These are phyloP conservation scores for Penicillium fuscoglaucum DNA, from an alignment of 2,329 filamentous ascomycete genomes.

Conservation along the genomic window DNA sequence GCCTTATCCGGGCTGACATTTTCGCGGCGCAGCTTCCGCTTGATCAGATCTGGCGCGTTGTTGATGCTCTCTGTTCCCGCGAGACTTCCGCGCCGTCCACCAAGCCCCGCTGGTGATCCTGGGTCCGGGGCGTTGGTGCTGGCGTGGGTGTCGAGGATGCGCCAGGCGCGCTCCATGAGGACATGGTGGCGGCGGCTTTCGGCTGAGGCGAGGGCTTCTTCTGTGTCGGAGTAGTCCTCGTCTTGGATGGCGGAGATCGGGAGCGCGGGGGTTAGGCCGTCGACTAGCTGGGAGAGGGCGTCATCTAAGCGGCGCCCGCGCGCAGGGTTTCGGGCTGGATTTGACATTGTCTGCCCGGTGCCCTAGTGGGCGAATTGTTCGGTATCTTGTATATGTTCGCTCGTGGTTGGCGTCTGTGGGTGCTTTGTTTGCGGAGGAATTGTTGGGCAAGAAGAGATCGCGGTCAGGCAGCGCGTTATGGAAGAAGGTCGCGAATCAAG, in stretches of 20 bases:
- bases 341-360: constrained; percentile 23
- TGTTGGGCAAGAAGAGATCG: constrained; percentile 1
- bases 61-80: constrained; percentile 62
- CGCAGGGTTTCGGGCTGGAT: constrained; percentile 35
- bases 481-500: not conserved
- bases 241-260: constrained; percentile 32
- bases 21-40: constrained; percentile 77
- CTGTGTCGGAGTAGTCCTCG: constrained; percentile 35
- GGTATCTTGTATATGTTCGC: not conserved
- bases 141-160: constrained; percentile 36
- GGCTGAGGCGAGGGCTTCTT: constrained; percentile 37
- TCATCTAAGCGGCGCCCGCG: constrained; percentile 47
- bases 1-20: constrained; percentile 73
- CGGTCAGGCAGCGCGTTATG: not conserved
- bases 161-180: constrained; percentile 42
- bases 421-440: not conserved
- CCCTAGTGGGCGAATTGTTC: constrained; percentile 12
- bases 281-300: constrained; percentile 46
- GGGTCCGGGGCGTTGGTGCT: constrained; percentile 24
- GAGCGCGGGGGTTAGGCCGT: constrained; percentile 42
- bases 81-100: constrained; percentile 33
- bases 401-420: not conserved
- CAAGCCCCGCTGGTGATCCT: constrained; percentile 25
- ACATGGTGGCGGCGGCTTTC: constrained; percentile 41
- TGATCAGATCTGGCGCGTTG: constrained; percentile 90